Base-by-base conservation (phyloP, 805 yeast species). In the Kodamaea neixiangensis region DNA sequence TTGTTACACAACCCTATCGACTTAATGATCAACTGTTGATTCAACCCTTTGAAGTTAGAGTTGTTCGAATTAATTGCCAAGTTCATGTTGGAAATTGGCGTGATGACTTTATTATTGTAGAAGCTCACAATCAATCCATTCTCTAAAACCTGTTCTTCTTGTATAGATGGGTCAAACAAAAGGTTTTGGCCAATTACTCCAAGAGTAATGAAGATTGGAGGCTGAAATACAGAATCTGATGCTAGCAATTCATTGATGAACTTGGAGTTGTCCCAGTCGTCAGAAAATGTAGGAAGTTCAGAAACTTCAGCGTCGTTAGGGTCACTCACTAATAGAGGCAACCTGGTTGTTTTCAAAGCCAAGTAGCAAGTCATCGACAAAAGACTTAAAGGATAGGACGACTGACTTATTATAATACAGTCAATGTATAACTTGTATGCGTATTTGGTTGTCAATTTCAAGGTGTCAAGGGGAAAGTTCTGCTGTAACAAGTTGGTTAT, bases 241-340 rank as follows among this genome's bases (percentile, higher is more conserved):
- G 53, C 52, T 33, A 58, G 54, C 19, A 67, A 59, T 2, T 72
- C 67, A 13, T 79, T 75, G 25, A 87, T 68, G 35, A 62, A 76
- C 49, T 57, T 75, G 21, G 85, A 81, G 53, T 71, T 73, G 60
- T 75, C 86, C 92, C 87, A 93, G 58, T 90, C 96, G 61, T 92
- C 97, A 38, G 92, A 84, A 60, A 93, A 92, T 0, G 89, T 86
- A 1, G 97, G 97, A 55, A 88, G 85, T 66, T 92, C 97, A 63
- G 87, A 96, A 17, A 89, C 81, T 52, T 83, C 84, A 47, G 64
- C 66, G 57, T 83, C 87, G 60, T 88, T 84, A 29, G 83, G 82
- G 29, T 83, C 81, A 13, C 96, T 87, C 1, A 82, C 73, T 48
- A 90, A 69, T 43, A 82, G 74, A 5, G 97, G 97, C 47, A 92